A percentile compares a stretch with the other conserved stretches of the same genome.
phyloP scores from a whole-genome alignment of 805 yeast species.

The Metschnikowia orientalis region DNA sequence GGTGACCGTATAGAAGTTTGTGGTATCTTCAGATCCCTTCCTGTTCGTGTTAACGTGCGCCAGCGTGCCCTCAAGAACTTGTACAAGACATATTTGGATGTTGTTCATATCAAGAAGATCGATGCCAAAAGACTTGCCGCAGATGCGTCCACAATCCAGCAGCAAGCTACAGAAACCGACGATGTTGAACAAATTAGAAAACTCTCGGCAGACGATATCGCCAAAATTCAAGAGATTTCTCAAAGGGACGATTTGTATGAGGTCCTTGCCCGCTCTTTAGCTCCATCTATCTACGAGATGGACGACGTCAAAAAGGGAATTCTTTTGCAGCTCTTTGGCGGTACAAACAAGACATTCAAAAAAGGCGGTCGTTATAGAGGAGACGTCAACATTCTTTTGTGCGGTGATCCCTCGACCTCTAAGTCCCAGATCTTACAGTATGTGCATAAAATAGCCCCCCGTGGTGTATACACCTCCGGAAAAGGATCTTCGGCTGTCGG shows the following conservation, averaged over 20 bases:
- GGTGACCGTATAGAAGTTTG: conserved; percentile 96
- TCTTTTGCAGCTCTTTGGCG: conserved; percentile 88
- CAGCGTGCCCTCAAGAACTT: conserved; percentile 79
- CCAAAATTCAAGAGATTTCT: conserved; percentile 56
- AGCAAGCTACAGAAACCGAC: conserved; percentile 55
- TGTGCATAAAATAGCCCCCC: conserved; percentile 95
- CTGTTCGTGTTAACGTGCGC: conserved; percentile 81
- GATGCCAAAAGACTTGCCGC: conserved; percentile 78
- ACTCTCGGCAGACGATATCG: conserved; percentile 66
- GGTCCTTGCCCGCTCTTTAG: conserved; percentile 80
- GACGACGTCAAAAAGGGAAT: conserved; percentile 97
- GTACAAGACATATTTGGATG: conserved; percentile 91
- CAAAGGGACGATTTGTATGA: conserved; percentile 79
- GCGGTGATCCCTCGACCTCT: conserved; percentile 98
- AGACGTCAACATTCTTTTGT: conserved; percentile 82
- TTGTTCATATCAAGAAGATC: conserved; percentile 84
- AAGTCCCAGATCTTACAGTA: conserved; percentile 92
- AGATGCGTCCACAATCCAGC: conserved; percentile 66
- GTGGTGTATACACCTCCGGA: conserved; percentile 98
- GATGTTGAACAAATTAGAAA: conserved; percentile 76
- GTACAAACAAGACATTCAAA: conserved; percentile 79
- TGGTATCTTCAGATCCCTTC: conserved; percentile 89
- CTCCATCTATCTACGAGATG: conserved; percentile 95
- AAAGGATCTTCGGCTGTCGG: conserved; percentile 99
- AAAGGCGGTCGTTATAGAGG: conserved; percentile 97